A percentile compares a stretch with the other conserved stretches of the same genome.
Evolutionary conservation across 371 early-diverging fungal species (phyloP).

Genomic region (Nosema muscidifuracis): DNA sequence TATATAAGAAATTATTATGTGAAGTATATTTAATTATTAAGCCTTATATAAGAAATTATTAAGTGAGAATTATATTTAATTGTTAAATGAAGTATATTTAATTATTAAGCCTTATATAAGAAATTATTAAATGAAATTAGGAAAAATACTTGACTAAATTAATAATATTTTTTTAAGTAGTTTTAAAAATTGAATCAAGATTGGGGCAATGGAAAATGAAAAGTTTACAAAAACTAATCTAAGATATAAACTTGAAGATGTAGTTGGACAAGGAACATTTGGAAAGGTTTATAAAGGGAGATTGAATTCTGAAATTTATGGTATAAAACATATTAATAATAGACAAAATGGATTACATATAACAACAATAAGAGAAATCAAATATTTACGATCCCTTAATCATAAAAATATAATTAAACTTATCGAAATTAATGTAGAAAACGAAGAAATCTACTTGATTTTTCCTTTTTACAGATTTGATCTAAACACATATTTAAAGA

Average conservation of each 20-base stretch:
- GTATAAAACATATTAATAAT: constrained; percentile 58
- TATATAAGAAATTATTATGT: too few relatives aligned
- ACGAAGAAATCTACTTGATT: constrained; percentile 18
- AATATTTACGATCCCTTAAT: constrained; percentile 68
- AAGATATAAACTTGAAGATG: constrained; percentile 9
- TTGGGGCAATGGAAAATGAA: background rate
- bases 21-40: background rate
- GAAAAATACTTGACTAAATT: too few relatives aligned
- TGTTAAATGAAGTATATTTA: too few relatives aligned
- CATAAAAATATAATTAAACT: constrained; percentile 78
- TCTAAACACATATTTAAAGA: constrained; percentile 27
- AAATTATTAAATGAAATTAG: too few relatives aligned
- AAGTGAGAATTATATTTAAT: too few relatives aligned
- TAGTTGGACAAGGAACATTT: constrained; percentile 87
- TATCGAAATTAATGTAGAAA: constrained; percentile 69
- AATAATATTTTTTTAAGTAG: too few relatives aligned
- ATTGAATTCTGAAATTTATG: constrained; percentile 66
- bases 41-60: background rate
- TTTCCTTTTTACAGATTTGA: constrained; percentile 38
- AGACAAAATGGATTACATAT: constrained; percentile 69
- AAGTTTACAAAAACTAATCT: constrained; percentile 13
- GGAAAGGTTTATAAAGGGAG: constrained; percentile 82
- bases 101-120: too few relatives aligned
- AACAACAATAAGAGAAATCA: constrained; percentile 82
- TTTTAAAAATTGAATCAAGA: too few relatives aligned